A percentile compares a stretch with the other conserved stretches of the same genome.
phyloP scores from a whole-genome alignment of 495 filamentous ascomycete species.

The Penicillium flavigenum region DNA sequence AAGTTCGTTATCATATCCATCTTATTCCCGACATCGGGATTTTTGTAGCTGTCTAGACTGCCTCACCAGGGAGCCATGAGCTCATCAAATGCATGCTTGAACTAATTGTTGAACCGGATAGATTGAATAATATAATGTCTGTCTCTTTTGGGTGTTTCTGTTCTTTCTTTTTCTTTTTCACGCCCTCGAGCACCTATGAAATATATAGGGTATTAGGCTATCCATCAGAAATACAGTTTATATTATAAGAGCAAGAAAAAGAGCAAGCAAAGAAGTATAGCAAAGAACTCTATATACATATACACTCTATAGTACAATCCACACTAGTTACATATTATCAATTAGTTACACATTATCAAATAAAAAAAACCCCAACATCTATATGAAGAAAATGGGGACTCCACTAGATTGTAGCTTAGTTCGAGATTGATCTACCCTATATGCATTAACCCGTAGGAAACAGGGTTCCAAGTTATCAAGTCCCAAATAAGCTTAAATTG shows the following conservation, averaged over 20 bases:
- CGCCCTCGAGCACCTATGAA: not conserved
- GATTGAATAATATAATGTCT: not conserved
- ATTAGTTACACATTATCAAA: no score
- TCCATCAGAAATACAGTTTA: not conserved
- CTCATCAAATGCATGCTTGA: no score
- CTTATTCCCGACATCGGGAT: not conserved
- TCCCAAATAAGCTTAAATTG: not conserved
- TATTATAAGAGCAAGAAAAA: not conserved
- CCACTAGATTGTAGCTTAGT: not conserved
- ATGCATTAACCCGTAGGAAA: not conserved
- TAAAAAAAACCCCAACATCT: no score
- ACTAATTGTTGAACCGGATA: not conserved
- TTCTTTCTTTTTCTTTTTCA: not conserved
- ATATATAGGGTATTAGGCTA: not conserved
- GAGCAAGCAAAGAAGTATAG: no score
- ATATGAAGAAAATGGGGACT: not conserved
- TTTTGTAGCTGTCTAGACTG: not conserved
- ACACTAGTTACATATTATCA: no score
- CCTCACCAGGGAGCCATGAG: no score
- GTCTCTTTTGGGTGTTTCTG: not conserved
- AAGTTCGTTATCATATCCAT: not conserved
- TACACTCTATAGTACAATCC: no score
- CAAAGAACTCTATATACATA: not conserved
- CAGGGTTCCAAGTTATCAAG: not conserved
- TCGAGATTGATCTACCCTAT: not conserved